Evolutionary conservation across 2,329 filamentous ascomycete species (phyloP), one percentile per base, ranked within the genome.

Genomic region (Fusarium sp.): DNA sequence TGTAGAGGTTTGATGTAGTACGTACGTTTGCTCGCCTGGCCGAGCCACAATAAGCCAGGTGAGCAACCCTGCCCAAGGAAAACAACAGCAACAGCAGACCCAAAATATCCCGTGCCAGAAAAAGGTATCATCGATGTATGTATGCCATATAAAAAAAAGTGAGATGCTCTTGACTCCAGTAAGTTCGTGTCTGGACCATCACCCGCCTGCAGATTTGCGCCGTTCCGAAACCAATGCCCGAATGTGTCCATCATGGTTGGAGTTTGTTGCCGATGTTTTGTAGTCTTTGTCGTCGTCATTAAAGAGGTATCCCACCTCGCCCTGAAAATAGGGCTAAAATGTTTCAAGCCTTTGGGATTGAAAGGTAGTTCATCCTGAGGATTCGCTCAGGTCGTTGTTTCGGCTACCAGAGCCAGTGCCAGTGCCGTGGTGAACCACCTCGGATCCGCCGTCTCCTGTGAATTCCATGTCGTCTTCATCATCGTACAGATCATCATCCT

Each of bases 401-500:
- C 77, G 76, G 64, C 77, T 79, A 65, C 77, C 77, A 23, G 77
- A 77, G 62, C 77, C 77, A 59, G 77, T 79, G 43, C 77, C 75
- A 35, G 77, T 79, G 34, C 77, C 77, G 57, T 76, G 77, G 32
- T 79, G 77, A 41, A 79, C 77, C 45, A 77, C 75, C 50, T 79
- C 77, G 30, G 77, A 79, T 20, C 66, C 71, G 45, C 76, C 77
- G n/a, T 79, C 77, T 50, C 75, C 77, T 16, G 76, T 78, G 50
- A 71, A 77, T 54, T 79, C 77, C 66, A 79, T 75, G 37, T 76
- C 74, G 30, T 76, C 75, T 27, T 73, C 74, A 27, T 76, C 75
- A 32, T 76, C 74, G 64, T 79, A 78, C 64, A 78, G 59, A n/a
- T 78, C 76, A 39, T 79, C 77, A 61, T 79, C 77, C 32, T 79